These are phyloP conservation scores for Eucalyptus viminalis DNA, from an alignment of 345 rosid genomes.

Conservation along the genomic window DNA sequence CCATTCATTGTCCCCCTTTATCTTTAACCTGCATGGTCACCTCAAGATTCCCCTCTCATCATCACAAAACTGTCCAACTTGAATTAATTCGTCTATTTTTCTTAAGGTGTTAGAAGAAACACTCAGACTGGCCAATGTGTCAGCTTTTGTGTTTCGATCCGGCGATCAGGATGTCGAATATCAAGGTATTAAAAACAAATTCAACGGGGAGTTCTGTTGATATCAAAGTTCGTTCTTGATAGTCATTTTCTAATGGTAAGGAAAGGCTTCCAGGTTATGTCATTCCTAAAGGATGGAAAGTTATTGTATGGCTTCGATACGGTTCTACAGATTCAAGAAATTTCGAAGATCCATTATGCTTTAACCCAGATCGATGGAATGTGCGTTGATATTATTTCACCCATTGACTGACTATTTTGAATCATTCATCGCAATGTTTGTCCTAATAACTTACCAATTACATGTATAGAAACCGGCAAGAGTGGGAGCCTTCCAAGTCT, in stretches of 20 bases:
- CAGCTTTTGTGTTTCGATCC: background rate
- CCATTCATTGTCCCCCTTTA: background rate
- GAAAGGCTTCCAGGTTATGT: constrained; percentile 4
- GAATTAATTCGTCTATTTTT: background rate
- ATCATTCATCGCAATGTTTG: background rate
- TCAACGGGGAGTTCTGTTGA: too few relatives aligned
- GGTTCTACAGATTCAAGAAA: constrained; percentile 8
- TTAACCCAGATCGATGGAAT: constrained; percentile 29
- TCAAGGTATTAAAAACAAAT: background rate
- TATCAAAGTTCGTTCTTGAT: background rate
- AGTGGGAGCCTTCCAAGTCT: constrained; percentile 6
- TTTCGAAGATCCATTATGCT: constrained; percentile 22
- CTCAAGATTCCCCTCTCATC: background rate
- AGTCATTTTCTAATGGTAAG: background rate
- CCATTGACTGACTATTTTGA: background rate
- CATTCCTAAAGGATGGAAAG: constrained; percentile 26
- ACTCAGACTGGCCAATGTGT: constrained; percentile 12
- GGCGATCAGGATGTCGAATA: constrained; percentile 5
- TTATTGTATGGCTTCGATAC: constrained; percentile 12
- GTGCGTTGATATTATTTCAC: background rate
- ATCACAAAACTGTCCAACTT: background rate
- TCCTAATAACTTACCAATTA: background rate
- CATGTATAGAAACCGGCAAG: constrained; percentile 1
- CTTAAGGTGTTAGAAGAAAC: constrained; percentile 16
- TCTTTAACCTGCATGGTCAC: background rate